Base-by-base conservation (phyloP, 139 green algal species). In the Prasinococcaceae sp. region DNA sequence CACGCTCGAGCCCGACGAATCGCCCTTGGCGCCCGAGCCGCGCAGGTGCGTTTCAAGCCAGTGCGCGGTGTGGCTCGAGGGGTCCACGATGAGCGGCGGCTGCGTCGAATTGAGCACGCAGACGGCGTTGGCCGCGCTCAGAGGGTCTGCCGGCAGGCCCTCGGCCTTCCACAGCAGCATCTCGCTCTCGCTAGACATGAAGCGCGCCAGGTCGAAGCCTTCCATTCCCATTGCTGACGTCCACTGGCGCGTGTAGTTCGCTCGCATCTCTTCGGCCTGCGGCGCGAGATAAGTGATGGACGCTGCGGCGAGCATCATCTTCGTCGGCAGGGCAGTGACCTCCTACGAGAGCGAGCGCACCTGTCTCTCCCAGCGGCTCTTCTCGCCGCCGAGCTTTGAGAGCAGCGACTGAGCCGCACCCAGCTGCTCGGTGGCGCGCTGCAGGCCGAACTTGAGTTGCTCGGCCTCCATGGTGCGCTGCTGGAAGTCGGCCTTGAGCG, bases 11-110 rank as follows among this genome's bases (percentile, higher is more conserved):
- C n/a, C n/a, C n/a, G n/a, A n/a, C n/a, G n/a, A n/a, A n/a, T n/a
- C n/a, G n/a, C n/a, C n/a, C n/a, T n/a, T n/a, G n/a, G n/a, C n/a
- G n/a, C n/a, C n/a, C n/a, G n/a, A n/a, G n/a, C n/a, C n/a, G 6
- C 9, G 9, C 5, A 85, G 50, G 50, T 84, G 63, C 0, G 49
- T 33, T 16, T 69, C 55, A 6, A 92, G 72, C 80, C 82, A 92
- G 10, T 70, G 47, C 12, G 56, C 66, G 6, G 78, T 76, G 58
- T 59, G 37, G 9, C 51, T 75, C 10, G 74, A 80, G 1, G 80
- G 80, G 53, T 92, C 82, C 32, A 92, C 76, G 30, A 92, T 63
- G 8, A 89, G 62, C 20, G 82, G 78, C 17, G 63, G 64, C 10
- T 60, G 58, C 35, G 32, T 29, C 2, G 52, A 40, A 30, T 76